Evolutionary conservation across 1,284 basidiomycete genomes (phyloP), one percentile per base, ranked within the genome.

Genomic region (Cronartium quercuum): DNA sequence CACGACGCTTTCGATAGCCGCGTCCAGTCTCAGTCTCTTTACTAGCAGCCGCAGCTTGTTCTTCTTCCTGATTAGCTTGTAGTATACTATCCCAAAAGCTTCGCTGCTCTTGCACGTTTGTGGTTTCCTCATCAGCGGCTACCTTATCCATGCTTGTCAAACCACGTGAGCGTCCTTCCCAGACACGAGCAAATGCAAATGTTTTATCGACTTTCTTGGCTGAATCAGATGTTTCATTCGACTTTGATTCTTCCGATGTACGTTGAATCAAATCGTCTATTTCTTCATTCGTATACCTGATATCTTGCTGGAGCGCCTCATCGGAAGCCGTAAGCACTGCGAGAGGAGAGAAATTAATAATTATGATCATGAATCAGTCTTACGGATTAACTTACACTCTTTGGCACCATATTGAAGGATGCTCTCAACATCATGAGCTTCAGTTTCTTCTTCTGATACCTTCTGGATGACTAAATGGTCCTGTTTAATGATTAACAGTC

Each of bases 381-480:
- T n/a, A n/a, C 37, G 10, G 47, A 51, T 13, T 55, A 40, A 62
- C 65, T 68, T 4, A 75, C 73, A 67, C 47, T 75, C 73, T 63
- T 67, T 57, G 15, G 73, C 73, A 34, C 73, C 73, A 62, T 63
- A 75, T 63, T 75, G 73, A 47, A 75, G 60, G 38, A 75, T 75
- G 66, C 60, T 68, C 44, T 66, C 73, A 67, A 75, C 73, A 63
- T 75, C 73, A 40, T 67, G 57, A 12, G 73, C 73, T 51, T 75
- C 73, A 15, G 61, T 75, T 37, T 75, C 73, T 57, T 75, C 65
- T 68, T 75, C 73, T 4, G 73, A 75, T 1, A 44, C 73, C 55
- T 75, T 75, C 60, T 75, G 73, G 24, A 75, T 75, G 3, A 75
- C 73, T 3, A 75, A 47, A 42, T 75, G 73, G 42, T 75, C 73